Evolutionary conservation across 306 rosid genomes (phyloP).

Genomic region (Gleditsia sinensis): DNA sequence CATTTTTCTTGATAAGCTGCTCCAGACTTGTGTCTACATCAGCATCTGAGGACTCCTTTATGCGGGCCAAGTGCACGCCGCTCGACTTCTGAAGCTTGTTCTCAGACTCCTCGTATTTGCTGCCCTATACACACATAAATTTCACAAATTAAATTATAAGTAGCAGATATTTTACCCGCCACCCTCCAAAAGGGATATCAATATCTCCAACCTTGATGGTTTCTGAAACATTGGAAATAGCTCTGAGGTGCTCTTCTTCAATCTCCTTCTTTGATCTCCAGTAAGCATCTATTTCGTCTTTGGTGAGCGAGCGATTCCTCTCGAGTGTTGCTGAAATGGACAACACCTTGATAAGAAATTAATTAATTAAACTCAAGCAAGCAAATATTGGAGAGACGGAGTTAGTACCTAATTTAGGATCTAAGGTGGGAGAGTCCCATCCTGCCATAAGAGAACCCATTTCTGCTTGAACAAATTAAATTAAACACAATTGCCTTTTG

Average conservation of each 20-base stretch:
- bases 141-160: too few species aligned
- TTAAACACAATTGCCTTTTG: too few species aligned
- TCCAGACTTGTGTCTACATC: conserved; percentile 43
- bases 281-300: conserved; percentile 58
- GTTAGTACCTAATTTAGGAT: conserved; percentile 20
- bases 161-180: too few species aligned
- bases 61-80: conserved; percentile 37
- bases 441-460: conserved; percentile 44
- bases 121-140: neutral
- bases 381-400: too few species aligned
- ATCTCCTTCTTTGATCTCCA: conserved; percentile 57
- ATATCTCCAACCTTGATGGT: conserved; percentile 39
- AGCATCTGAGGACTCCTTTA: conserved; percentile 20
- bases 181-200: too few species aligned
- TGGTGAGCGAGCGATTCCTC: conserved; percentile 63
- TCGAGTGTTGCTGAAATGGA: conserved; percentile 33
- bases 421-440: conserved; percentile 30
- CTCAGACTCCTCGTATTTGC: neutral
- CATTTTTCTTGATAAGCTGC: conserved; percentile 48
- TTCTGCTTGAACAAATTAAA: neutral
- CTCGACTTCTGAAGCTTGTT: conserved; percentile 44
- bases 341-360: too few species aligned
- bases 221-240: conserved; percentile 38
- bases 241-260: conserved; percentile 58
- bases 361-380: too few species aligned